Base-by-base conservation (phyloP, 495 filamentous ascomycete genomes). In the Xylaria bambusicola region DNA sequence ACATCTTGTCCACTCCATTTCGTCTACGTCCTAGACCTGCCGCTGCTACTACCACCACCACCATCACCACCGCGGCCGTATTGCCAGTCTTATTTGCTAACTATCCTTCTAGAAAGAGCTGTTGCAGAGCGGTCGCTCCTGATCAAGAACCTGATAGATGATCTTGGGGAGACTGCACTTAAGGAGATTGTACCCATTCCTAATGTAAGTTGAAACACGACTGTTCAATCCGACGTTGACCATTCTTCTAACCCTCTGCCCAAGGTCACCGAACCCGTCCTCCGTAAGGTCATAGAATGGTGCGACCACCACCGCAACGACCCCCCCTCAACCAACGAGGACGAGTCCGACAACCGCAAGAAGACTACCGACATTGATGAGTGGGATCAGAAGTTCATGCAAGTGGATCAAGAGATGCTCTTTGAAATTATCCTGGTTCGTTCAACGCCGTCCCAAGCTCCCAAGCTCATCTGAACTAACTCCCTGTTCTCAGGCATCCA, bases 381-480 rank as follows among this genome's bases (percentile, higher is more conserved):
- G 77, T 98, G 94, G 94, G 94, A 98, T 66, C 94, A 97, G 74
- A 98, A 98, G 73, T 98, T 97, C 73, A 98, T 98, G 94, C 94
- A 98, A 75, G 94, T 98, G 8, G 94, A 98, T 70, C 94, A 98
- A 71, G 94, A 98, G 77, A 97, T 98, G 94, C 84, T 98, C 1
- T 98, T 98, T 62, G 94, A 98, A 80, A 98, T 98, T 69, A 98
- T 98, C 62, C 80, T 98, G 27, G 92, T 96, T 84, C 50, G 89
- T 84, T 27, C 10, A 27, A 33, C 1, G 12, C 2, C 26, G n/a
- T 13, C 6, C 23, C 26, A 1, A 23, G n/a, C 20, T 17, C n/a
- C 8, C 15, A 33, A 10, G 29, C 48, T 15, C 49, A n/a, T 21
- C 44, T 24, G 1, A 29, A 20, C 56, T 64, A 50, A 68, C 63